A percentile compares a stretch with the other conserved stretches of the same genome.
These are phyloP conservation scores for Colletotrichum sp. DNA, from an alignment of 2,329 filamentous ascomycete species.

Conservation along the genomic window DNA sequence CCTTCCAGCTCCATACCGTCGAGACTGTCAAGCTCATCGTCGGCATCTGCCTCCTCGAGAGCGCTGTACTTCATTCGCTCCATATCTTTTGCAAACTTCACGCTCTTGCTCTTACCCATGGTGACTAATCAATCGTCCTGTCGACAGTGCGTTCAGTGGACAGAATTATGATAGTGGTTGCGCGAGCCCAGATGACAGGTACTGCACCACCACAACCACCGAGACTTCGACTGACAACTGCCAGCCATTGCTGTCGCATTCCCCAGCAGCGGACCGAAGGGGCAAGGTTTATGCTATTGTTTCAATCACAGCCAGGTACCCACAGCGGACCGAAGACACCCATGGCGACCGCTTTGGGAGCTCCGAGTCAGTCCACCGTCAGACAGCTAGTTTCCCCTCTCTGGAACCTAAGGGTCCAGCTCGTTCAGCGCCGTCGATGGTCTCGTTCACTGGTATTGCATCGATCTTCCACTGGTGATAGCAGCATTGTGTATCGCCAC, in stretches of 20 bases:
- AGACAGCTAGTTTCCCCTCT: background rate
- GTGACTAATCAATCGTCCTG: background rate
- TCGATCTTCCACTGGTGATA: background rate
- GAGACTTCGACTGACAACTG: background rate
- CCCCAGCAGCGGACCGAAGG: background rate
- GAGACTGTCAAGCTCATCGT: background rate
- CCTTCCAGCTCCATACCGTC: background rate
- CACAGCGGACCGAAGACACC: background rate
- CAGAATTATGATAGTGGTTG: background rate
- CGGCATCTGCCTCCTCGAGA: background rate
- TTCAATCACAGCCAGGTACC: background rate
- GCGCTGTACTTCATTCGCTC: background rate
- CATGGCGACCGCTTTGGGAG: background rate
- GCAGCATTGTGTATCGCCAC: background rate
- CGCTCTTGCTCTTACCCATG: slow-evolving; percentile 1
- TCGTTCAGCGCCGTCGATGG: background rate
- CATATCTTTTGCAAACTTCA: background rate
- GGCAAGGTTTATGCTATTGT: background rate
- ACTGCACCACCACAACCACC: background rate
- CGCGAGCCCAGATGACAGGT: background rate
- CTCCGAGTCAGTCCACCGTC: background rate
- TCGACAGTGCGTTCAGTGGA: background rate
- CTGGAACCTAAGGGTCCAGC: background rate
- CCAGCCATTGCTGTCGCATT: background rate
- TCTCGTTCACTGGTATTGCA: background rate